Evolutionary conservation across 2,329 filamentous ascomycete genomes (phyloP).

Genomic region (Ophiocordyceps sinensis): DNA sequence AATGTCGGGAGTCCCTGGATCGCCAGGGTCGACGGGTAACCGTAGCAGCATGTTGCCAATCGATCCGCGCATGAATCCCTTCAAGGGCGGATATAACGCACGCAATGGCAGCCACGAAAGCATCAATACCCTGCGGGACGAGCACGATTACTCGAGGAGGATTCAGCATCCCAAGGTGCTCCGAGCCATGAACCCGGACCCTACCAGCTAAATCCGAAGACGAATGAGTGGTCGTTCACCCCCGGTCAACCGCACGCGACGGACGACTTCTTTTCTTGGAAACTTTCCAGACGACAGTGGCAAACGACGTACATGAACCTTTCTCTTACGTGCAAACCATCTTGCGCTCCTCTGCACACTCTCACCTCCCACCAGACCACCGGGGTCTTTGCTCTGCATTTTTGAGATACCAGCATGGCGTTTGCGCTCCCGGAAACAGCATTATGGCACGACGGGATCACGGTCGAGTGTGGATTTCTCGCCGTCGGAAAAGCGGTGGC

Average conservation of each 20-base stretch:
- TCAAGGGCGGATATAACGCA: slow-evolving; percentile 39
- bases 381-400: slow-evolving; percentile 9
- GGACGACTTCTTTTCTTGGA: slow-evolving; percentile 5
- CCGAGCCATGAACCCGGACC: slow-evolving; percentile 49
- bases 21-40: slow-evolving; percentile 25
- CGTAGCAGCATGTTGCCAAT: slow-evolving; percentile 40
- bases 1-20: slow-evolving; percentile 21
- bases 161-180: slow-evolving; percentile 43
- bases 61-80: slow-evolving; percentile 50
- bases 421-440: slow-evolving; percentile 10
- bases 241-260: background rate
- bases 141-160: slow-evolving; percentile 49
- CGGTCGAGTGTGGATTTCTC: too few species aligned
- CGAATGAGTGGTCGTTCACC: background rate
- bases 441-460: background rate
- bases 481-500: too few species aligned
- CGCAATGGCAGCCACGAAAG: slow-evolving; percentile 48
- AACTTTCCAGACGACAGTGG: slow-evolving; percentile 10
- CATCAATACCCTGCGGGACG: slow-evolving; percentile 47
- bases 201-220: slow-evolving; percentile 10
- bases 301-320: slow-evolving; percentile 18
- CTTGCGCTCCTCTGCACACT: background rate
- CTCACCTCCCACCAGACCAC: background rate
- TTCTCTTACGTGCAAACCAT: slow-evolving; percentile 6
- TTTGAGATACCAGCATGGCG: slow-evolving; percentile 25